phyloP scores from a whole-genome alignment of 2,329 filamentous ascomycete species.

The Lasiodiplodia sp. region DNA sequence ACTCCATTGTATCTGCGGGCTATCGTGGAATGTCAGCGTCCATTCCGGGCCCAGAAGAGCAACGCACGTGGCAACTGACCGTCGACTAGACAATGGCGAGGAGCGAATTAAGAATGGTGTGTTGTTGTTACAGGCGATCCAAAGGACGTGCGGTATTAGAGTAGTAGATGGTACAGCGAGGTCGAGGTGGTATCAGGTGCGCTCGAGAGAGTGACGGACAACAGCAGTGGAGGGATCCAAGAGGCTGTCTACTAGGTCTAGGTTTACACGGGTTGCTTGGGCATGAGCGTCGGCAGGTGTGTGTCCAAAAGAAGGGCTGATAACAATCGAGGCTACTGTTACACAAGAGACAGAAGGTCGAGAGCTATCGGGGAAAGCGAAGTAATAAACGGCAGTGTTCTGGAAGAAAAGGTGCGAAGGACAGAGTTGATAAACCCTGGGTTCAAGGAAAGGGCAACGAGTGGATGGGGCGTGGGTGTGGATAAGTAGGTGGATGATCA shows the following conservation, averaged over 20 bases:
- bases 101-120: constrained; percentile 2
- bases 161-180: constrained; percentile 27
- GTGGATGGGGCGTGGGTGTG: constrained; percentile 43
- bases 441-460: constrained; percentile 46
- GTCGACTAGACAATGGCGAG: constrained; percentile 18
- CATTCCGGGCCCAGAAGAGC: constrained; percentile 33
- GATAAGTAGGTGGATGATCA: constrained; percentile 51
- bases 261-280: constrained; percentile 15
- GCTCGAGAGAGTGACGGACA: constrained; percentile 50
- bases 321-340: constrained; percentile 42
- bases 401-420: constrained; percentile 45
- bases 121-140: constrained; percentile 21
- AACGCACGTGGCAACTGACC: constrained; percentile 17
- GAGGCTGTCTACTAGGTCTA: constrained; percentile 48
- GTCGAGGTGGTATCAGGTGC: constrained; percentile 29
- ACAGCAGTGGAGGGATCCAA: constrained; percentile 44
- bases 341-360: constrained; percentile 39
- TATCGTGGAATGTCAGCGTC: constrained; percentile 36
- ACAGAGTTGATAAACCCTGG: constrained; percentile 53
- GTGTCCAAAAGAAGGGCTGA: constrained; percentile 48
- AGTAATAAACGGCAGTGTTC: constrained; percentile 39
- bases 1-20: constrained; percentile 64
- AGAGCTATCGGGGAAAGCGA: constrained; percentile 46
- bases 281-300: constrained; percentile 11
- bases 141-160: constrained; percentile 23